Base-by-base conservation (phyloP, 1,139 yeast species). In the Waltiozyma sp. region DNA sequence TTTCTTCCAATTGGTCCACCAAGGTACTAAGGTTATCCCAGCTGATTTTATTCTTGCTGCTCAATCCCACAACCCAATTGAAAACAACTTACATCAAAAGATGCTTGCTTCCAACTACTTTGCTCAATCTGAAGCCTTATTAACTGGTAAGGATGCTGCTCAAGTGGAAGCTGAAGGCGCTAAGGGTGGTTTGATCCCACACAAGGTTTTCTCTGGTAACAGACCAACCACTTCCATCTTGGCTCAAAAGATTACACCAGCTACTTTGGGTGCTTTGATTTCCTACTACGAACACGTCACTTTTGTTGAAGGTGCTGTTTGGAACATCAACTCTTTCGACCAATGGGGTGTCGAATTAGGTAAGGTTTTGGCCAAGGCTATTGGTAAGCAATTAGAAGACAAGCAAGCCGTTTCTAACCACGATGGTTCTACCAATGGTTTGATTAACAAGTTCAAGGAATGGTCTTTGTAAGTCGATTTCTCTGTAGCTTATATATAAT, bases 291-390 rank as follows among this genome's bases (percentile, higher is more conserved):
- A 91, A 72, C 96, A 88, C 65, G 76, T 87, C 46, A 91, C 97
- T 36, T 91, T 91, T 69, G 89, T 89, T 48, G 98, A 91, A 70
- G 98, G 98, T 68, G 98, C 98, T 47, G 69, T 91, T 60, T 91
- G 98, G 98, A 91, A 93, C 77, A 89, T 91, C 72, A 91, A 91
- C 78, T 89, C 97, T 16, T 91, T 87, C 63, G 98, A 91, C 73
- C 98, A 91, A 75, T 91, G 97, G 96, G 98, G 98, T 68, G 98
- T 91, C 59, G 98, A 91, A 72, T 83, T 91, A 59, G 98, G 98
- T 65, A 91, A 91, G 73, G 94, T 84, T 43, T 78, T 91, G 62
- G 98, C 98, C 62, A 91, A 91, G 80, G 94, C 75, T 50, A 91
- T 91, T 61, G 93, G 94, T 56, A 75, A 76, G 58, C 96, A 91